phyloP scores from a whole-genome alignment of 495 filamentous ascomycete genomes.

The Penicillium taxi region DNA sequence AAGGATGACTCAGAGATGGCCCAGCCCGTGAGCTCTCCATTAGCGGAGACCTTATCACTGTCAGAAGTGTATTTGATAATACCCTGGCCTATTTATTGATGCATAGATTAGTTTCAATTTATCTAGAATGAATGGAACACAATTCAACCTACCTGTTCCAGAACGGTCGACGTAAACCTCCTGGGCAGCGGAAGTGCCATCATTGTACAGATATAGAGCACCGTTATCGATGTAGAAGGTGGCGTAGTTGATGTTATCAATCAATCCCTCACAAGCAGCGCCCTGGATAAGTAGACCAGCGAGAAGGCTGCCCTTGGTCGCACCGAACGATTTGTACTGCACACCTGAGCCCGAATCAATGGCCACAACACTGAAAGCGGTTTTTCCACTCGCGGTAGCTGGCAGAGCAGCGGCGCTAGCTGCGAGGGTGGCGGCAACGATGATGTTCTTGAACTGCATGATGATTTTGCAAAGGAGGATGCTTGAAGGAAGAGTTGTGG shows the following conservation, averaged over 20 bases:
- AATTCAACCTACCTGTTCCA: slow-evolving; percentile 35
- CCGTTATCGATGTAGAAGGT: slow-evolving; percentile 43
- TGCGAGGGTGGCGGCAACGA: slow-evolving; percentile 18
- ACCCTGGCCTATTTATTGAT: slow-evolving; percentile 33
- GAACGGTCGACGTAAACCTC: slow-evolving; percentile 46
- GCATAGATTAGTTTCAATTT: not conserved
- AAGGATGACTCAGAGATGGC: slow-evolving; percentile 35
- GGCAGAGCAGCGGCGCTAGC: slow-evolving; percentile 19
- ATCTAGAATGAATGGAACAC: not conserved
- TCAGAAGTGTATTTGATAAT: slow-evolving; percentile 43
- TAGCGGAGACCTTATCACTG: slow-evolving; percentile 25
- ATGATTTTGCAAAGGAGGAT: too few species aligned
- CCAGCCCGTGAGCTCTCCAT: slow-evolving; percentile 40
- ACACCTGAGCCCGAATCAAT: slow-evolving; percentile 40
- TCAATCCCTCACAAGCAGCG: slow-evolving; percentile 37
- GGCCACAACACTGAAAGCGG: slow-evolving; percentile 39
- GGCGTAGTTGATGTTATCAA: slow-evolving; percentile 29
- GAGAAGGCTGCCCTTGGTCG: slow-evolving; percentile 37
- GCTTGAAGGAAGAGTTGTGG: too few species aligned
- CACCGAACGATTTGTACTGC: slow-evolving; percentile 35
- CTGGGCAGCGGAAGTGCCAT: slow-evolving; percentile 31
- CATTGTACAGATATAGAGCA: slow-evolving; percentile 41
- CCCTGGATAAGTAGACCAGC: slow-evolving; percentile 32
- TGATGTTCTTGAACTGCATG: slow-evolving; percentile 26
- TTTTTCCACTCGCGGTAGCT: slow-evolving; percentile 12